A percentile compares a stretch with the other conserved stretches of the same genome.
Conservation (phyloP, 768 basidiomycete genomes). For the Leccinum obscurum region DNA sequence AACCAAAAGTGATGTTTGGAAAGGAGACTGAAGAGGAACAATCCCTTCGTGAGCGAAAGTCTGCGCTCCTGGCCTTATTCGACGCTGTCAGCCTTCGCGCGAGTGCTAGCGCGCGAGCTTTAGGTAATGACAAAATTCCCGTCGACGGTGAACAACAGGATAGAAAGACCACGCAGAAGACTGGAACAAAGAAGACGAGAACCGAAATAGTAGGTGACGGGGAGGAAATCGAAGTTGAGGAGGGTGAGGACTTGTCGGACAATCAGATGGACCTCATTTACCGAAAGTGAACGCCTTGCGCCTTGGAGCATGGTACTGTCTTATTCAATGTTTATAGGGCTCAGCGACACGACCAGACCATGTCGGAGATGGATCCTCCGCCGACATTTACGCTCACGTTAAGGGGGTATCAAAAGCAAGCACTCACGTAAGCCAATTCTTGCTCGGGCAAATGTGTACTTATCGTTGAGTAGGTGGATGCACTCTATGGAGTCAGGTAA, state of each 20-base stretch:
- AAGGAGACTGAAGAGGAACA: conserved; percentile 80
- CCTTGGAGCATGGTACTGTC: conserved; percentile 1
- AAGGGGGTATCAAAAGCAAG: conserved; percentile 93
- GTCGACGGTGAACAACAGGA: conserved; percentile 37
- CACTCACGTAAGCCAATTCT: conserved; percentile 55
- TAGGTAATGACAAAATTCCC: conserved; percentile 29
- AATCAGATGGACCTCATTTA: conserved; percentile 85
- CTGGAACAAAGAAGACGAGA: conserved; percentile 41
- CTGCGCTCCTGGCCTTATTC: conserved; percentile 71
- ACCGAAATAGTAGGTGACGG: conserved; percentile 78
- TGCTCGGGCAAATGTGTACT: not conserved
- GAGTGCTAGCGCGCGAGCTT: conserved; percentile 42
- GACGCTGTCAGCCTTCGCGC: conserved; percentile 72
- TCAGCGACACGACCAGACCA: conserved; percentile 71
- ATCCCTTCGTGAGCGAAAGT: conserved; percentile 76
- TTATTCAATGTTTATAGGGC: conserved; percentile 52
- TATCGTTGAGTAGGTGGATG: conserved; percentile 75
- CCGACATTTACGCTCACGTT: conserved; percentile 73
- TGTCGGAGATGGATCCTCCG: conserved; percentile 82
- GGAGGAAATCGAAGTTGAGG: conserved; percentile 83
- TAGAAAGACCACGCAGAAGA: conserved; percentile 40
- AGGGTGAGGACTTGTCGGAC: conserved; percentile 78
- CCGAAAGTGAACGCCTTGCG: conserved; percentile 54
- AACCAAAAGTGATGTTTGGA: conserved; percentile 49
- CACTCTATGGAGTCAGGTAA: conserved; percentile 77